Evolutionary conservation across 202 grass and related monocot species (phyloP), one percentile per base, ranked within the genome.

Genomic region (Digitaria exilis): DNA sequence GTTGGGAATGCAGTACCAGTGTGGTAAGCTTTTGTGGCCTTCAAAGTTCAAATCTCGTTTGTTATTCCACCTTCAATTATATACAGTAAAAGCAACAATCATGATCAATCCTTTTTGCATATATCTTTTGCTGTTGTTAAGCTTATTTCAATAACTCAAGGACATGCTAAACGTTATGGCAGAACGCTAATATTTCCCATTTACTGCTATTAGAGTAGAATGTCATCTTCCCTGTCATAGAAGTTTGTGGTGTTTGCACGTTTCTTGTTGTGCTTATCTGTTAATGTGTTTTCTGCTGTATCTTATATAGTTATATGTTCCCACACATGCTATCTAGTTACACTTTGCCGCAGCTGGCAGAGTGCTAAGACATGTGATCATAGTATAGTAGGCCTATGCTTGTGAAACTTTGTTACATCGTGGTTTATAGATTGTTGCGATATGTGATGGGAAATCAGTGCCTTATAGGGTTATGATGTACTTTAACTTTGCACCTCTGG

Each of bases 1-100:
- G 92, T 98, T 84, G 96, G 91, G n/a, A 68, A 88, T 59, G 90
- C 84, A 44, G 84, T 80, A 31, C 96, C 96, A 54, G 82, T 98
- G 25, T 98, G 96, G 96, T 98, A 93, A 83, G 81, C 15, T 29
- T 87, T 58, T 18, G 35, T 80, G 50, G 2, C 37, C 39, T 75
- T 73, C 21, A 54, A 22, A 59, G 35, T 79, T 73, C 25, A 52
- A n/a, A 52, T 31, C 5, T 43, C 25, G 2, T 49, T 69, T 80
- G 48, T 59, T 87, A 57, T 57, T 78, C 42, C 5, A 26, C 3
- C 50, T 5, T 66, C 0, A 46, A 66, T 49, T 72, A n/a, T n/a
- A n/a, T n/a, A 29, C 7, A n/a, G 22, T 34, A 66, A 14, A 68
- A 52, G 0, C 13, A 72, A 50, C 18, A 4, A 63, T 69, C 30